phyloP scores from a whole-genome alignment of 2,329 filamentous ascomycete species.

The Alternaria dauci region DNA sequence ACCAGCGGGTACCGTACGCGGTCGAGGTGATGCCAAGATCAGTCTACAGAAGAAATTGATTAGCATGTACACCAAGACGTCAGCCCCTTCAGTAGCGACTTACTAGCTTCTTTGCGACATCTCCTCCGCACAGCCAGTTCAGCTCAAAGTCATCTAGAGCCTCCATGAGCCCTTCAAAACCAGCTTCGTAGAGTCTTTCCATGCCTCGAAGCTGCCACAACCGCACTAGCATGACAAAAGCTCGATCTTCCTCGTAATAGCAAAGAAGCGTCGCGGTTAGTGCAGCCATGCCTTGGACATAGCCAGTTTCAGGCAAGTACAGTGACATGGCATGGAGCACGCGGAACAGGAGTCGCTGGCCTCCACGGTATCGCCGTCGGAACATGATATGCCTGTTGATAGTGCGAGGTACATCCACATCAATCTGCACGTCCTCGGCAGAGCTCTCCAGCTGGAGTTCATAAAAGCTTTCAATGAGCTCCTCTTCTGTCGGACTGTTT shows the following conservation, averaged over 20 bases:
- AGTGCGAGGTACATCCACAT: constrained; percentile 93
- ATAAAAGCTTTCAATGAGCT: constrained; percentile 75
- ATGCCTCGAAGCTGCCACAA: constrained; percentile 90
- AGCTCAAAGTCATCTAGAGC: constrained; percentile 85
- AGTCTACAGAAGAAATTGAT: constrained; percentile 57
- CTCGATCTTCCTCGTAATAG: constrained; percentile 94
- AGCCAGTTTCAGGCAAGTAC: constrained; percentile 89
- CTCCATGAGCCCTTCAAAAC: constrained; percentile 86
- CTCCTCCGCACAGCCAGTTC: constrained; percentile 79
- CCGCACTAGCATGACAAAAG: constrained; percentile 96
- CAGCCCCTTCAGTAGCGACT: constrained; percentile 44
- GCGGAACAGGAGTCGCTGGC: constrained; percentile 86
- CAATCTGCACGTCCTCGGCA: constrained; percentile 94
- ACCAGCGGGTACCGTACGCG: constrained; percentile 97
- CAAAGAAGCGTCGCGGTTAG: constrained; percentile 90
- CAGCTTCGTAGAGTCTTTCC: constrained; percentile 81
- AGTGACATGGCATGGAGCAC: constrained; percentile 91
- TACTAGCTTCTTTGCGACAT: constrained; percentile 82
- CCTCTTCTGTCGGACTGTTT: constrained; percentile 71
- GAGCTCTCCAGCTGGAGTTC: constrained; percentile 76
- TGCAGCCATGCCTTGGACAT: constrained; percentile 97
- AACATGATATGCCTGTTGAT: constrained; percentile 99
- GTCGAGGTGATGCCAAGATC: constrained; percentile 84
- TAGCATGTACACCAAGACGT: constrained; percentile 22
- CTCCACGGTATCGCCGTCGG: constrained; percentile 85